Base-by-base conservation (phyloP, 2,329 filamentous ascomycete species). In the Hypoxylon sp. region DNA sequence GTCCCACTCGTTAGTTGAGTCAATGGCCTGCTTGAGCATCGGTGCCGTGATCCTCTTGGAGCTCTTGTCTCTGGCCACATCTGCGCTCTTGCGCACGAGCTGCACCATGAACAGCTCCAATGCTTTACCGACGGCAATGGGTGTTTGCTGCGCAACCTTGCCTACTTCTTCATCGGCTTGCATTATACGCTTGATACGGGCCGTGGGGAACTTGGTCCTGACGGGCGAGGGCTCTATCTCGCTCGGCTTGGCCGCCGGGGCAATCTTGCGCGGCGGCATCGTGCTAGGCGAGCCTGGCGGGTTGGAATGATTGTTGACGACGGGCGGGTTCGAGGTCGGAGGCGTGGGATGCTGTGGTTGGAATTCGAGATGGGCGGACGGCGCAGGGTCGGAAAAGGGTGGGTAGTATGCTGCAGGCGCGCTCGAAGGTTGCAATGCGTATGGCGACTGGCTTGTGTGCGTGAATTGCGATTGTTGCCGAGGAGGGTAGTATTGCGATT, bases 141-240 rank as follows among this genome's bases (percentile, higher is more conserved):
- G 94, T 0, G 95, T 97, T 60, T 98, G 95, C 76, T 99, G 95
- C 3, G 95, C 93, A 8, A 99, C 95, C 78, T 99, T 99, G 61
- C 95, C 95, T 0, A 99, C 93, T 73, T 99, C 95, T 72, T 99
- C 95, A 71, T 99, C 95, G 9, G 94, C 94, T 77, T 99, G 95
- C 95, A 99, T 98, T 70, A 99, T 98, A 48, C 95, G 88, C 82
- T 99, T 99, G 80, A 99, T 99, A 61, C 95, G 85, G 11, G 95
- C 95, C 26, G 96, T 96, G 1, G 95, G 95, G 70, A 99, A 99
- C 70, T 97, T 97, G 27, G 94, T 98, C 75, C 87, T 91, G 68
- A 99, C 92, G 38, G 92, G 82, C 75, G 77, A 97, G 77, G 74
- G 84, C 74, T 77, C 86, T 67, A 85, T 76, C 38, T 74, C 72